Percentiles rank a stretch among this genome's conserved stretches.
Conservation (phyloP, 1,139 yeast genomes). For the Hemisphaericaspora subhashii region DNA sequence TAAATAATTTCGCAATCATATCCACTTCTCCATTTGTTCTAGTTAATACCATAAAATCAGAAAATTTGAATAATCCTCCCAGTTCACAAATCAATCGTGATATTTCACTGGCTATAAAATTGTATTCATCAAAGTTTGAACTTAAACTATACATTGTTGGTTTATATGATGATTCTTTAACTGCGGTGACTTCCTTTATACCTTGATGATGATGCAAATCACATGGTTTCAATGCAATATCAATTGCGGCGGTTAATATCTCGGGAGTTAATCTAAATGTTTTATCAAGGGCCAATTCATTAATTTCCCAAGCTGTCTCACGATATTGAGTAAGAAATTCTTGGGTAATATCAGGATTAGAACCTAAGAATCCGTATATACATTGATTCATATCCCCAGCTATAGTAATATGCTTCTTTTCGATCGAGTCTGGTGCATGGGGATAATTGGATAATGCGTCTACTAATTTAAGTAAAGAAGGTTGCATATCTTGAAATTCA, state of each 20-base stretch:
- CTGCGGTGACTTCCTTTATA: slow-evolving; percentile 18
- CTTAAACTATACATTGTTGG: slow-evolving; percentile 33
- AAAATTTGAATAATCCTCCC: slow-evolving; percentile 44
- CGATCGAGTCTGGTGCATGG: slow-evolving; percentile 19
- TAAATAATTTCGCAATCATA: slow-evolving; percentile 39
- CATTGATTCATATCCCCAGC: slow-evolving; percentile 79
- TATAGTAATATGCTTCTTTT: slow-evolving; percentile 56
- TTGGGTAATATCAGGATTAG: slow-evolving; percentile 35
- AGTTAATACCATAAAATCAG: slow-evolving; percentile 57
- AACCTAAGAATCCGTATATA: slow-evolving; percentile 66
- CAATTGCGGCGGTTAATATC: slow-evolving; percentile 44
- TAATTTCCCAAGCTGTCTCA: slow-evolving; percentile 20
- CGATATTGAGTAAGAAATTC: slow-evolving; percentile 24
- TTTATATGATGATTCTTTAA: slow-evolving; percentile 22
- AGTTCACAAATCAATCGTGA: slow-evolving; percentile 42
- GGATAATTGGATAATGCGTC: slow-evolving; percentile 36
- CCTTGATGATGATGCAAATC: slow-evolving; percentile 4
- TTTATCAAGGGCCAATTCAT: slow-evolving; percentile 39
- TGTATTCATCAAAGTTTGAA: slow-evolving; percentile 34
- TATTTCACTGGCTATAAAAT: slow-evolving; percentile 46
- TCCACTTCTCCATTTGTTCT: slow-evolving; percentile 55
- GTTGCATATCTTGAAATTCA: slow-evolving; percentile 74
- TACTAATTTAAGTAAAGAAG: slow-evolving; percentile 48
- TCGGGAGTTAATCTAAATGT: slow-evolving; percentile 63
- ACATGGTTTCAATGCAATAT: slow-evolving; percentile 21